Conservation (phyloP, 345 rosid genomes). For the Eucalyptus regnans region DNA sequence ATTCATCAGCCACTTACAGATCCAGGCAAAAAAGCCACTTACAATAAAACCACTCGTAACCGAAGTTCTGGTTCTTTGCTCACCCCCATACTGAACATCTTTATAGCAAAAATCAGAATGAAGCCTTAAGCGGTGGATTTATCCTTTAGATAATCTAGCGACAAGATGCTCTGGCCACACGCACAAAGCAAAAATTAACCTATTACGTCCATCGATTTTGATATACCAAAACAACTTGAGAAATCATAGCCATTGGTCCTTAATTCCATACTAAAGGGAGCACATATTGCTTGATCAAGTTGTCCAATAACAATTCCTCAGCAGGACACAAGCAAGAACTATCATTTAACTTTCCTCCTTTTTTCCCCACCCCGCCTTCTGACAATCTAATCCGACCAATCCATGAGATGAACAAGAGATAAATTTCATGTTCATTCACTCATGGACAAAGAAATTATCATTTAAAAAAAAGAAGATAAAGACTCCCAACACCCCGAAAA, state of each 20-base stretch:
- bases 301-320: neutral
- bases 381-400: neutral
- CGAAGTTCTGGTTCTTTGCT: neutral
- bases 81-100: neutral
- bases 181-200: neutral
- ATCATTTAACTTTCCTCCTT: neutral
- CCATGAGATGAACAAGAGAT: neutral
- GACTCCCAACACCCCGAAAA: too few relatives aligned
- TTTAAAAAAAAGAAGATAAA: too few relatives aligned
- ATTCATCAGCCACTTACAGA: neutral
- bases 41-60: neutral
- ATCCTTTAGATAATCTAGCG: neutral
- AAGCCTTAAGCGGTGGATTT: neutral
- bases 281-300: neutral
- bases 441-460: too few relatives aligned
- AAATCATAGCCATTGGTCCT: neutral
- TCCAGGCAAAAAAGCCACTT: neutral
- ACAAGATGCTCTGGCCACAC: neutral
- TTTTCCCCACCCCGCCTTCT: neutral
- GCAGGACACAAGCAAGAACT: neutral
- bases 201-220: neutral
- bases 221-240: neutral
- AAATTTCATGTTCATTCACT: neutral
- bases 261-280: neutral
- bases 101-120: neutral